A percentile compares a stretch with the other conserved stretches of the same genome.
These are phyloP conservation scores for Nyssa sinensis DNA, from an alignment of 148 eudicot genomes.

Conservation along the genomic window DNA sequence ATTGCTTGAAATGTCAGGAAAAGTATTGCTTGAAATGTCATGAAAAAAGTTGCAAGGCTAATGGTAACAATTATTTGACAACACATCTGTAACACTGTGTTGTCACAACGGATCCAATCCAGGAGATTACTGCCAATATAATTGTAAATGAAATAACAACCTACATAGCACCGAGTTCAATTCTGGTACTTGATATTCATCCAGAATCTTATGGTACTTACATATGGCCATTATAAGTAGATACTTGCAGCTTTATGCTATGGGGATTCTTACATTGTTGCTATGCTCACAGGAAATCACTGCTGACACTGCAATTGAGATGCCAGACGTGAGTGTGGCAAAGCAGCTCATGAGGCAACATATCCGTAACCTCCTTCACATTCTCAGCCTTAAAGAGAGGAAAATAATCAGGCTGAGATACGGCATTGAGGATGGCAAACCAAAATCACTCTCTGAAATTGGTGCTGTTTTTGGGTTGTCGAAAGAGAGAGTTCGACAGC, in stretches of 20 bases:
- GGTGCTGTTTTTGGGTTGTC: slow-evolving; percentile 71
- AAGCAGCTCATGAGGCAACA: slow-evolving; percentile 81
- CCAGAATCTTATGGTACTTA: not conserved
- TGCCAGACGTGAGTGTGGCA: slow-evolving; percentile 46
- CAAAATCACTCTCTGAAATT: slow-evolving; percentile 62
- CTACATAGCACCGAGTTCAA: not conserved
- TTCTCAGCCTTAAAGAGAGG: slow-evolving; percentile 59
- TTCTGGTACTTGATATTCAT: not conserved
- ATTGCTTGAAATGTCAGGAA: no score
- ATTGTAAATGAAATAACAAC: not conserved
- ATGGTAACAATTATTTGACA: not conserved
- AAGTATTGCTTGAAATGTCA: not conserved
- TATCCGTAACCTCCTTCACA: slow-evolving; percentile 51
- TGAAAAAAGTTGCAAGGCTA: not conserved
- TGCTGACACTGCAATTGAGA: slow-evolving; percentile 60
- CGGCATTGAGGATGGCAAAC: slow-evolving; percentile 55
- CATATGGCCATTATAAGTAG: not conserved
- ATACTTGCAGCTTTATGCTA: not conserved
- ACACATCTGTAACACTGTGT: not conserved
- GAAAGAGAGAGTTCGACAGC: slow-evolving; percentile 82
- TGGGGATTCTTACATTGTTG: not conserved
- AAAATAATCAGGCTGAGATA: slow-evolving; percentile 60
- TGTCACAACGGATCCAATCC: not conserved
- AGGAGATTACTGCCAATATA: not conserved
- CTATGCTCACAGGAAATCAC: slow-evolving; percentile 61